Percentiles rank a stretch among this genome's conserved stretches.
phyloP scores from a whole-genome alignment of 768 basidiomycete species.

The Hygrophorus pudorinus region DNA sequence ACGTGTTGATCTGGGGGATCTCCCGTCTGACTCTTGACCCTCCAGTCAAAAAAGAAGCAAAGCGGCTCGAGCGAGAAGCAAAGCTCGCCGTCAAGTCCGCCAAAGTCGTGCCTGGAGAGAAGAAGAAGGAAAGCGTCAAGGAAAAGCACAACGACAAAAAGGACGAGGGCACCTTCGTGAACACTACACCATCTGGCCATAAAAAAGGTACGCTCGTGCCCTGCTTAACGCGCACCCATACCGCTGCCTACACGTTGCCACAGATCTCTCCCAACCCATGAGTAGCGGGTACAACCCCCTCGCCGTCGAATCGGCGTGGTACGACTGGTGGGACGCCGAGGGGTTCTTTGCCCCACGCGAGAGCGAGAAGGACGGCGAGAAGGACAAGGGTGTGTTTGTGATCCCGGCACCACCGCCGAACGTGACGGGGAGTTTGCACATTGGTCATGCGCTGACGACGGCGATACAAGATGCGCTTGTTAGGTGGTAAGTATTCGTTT shows the following conservation, averaged over 20 bases:
- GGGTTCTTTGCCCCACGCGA: slow-evolving; percentile 83
- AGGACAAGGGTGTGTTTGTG: slow-evolving; percentile 65
- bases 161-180: slow-evolving; percentile 70
- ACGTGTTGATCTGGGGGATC: not conserved
- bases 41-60: slow-evolving; percentile 79
- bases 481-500: slow-evolving; percentile 82
- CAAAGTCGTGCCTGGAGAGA: slow-evolving; percentile 27
- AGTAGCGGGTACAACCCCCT: slow-evolving; percentile 91
- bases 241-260: not conserved
- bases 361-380: slow-evolving; percentile 43
- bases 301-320: slow-evolving; percentile 92
- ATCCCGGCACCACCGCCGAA: slow-evolving; percentile 92
- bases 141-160: slow-evolving; percentile 65
- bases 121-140: slow-evolving; percentile 63
- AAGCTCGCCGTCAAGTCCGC: slow-evolving; percentile 65
- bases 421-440: slow-evolving; percentile 91
- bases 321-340: slow-evolving; percentile 92
- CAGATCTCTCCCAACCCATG: slow-evolving; percentile 85
- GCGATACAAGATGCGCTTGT: slow-evolving; percentile 86
- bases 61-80: slow-evolving; percentile 68
- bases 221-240: not conserved
- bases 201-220: slow-evolving; percentile 70
- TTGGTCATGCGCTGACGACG: slow-evolving; percentile 88
- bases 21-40: not conserved
- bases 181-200: slow-evolving; percentile 80